Conservation (phyloP, 1,284 basidiomycete species). For the Meripilus lineatus region DNA sequence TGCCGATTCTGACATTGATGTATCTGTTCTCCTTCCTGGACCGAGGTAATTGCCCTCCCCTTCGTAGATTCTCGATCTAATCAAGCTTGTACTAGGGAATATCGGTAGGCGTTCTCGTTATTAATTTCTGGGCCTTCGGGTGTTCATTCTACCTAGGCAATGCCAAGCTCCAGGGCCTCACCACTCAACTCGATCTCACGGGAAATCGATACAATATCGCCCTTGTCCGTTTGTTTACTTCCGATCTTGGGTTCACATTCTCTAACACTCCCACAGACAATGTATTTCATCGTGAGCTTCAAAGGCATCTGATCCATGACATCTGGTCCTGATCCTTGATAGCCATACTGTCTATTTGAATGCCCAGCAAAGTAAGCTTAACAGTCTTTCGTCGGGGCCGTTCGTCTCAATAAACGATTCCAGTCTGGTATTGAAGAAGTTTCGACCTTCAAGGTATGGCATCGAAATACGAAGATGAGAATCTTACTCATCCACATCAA, state of each 20-base stretch:
- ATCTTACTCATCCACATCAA: too few species aligned
- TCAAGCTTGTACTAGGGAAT: conserved; percentile 10
- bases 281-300: conserved; percentile 62
- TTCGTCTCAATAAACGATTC: not conserved
- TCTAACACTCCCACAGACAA: conserved; percentile 42
- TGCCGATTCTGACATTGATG: conserved; percentile 63
- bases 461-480: too few species aligned
- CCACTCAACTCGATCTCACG: conserved; percentile 45
- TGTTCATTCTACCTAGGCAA: conserved; percentile 40
- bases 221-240: conserved; percentile 35
- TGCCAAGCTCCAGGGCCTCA: conserved; percentile 58
- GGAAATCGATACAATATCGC: conserved; percentile 65
- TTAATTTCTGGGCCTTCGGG: not conserved
- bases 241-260: not conserved
- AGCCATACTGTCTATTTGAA: conserved; percentile 62
- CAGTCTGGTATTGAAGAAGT: conserved; percentile 30
- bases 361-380: conserved; percentile 52
- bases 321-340: too few species aligned
- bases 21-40: conserved; percentile 65
- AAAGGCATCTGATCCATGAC: not conserved
- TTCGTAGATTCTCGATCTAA: not conserved
- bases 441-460: conserved; percentile 25
- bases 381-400: not conserved
- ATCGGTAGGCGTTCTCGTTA: conserved; percentile 10
- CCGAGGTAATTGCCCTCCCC: conserved; percentile 38